phyloP scores from a whole-genome alignment of 257 asterid species.

The Lithospermum erythrorhizon region DNA sequence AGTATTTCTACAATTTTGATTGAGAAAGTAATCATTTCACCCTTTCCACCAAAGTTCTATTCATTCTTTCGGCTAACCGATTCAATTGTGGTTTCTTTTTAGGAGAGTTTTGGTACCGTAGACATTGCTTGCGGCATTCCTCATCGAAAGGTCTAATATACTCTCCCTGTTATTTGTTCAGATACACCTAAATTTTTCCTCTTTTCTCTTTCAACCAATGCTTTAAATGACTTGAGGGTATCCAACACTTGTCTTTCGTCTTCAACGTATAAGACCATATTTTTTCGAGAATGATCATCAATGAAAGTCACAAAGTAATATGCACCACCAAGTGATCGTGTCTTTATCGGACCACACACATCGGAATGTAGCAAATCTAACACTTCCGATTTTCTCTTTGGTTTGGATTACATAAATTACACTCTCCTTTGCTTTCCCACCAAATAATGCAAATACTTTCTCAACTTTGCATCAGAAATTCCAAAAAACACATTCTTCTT shows the following conservation, averaged over 20 bases:
- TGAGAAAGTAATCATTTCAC: no score
- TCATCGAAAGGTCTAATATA: not conserved
- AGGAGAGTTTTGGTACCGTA: no score
- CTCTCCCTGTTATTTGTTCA: not conserved
- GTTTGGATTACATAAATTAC: not conserved
- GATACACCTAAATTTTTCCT: not conserved
- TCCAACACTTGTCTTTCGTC: not conserved
- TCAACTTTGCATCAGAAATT: no score
- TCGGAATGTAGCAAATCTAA: not conserved
- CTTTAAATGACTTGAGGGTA: slow-evolving; percentile 3
- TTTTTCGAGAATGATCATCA: not conserved
- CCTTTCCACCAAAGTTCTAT: no score
- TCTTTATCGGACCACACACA: no score
- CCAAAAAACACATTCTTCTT: no score
- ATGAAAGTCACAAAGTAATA: not conserved
- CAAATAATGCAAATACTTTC: not conserved
- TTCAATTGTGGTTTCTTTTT: no score
- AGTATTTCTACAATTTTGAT: no score
- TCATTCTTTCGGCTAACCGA: no score
- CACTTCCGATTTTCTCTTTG: not conserved
- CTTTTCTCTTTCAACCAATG: not conserved
- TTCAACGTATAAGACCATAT: no score
- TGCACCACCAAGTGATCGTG: no score
- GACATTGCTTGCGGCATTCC: no score
- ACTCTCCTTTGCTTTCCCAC: not conserved